Conservation (phyloP, 371 early-diverging fungal genomes). For the Apophysomyces ossiformis region DNA sequence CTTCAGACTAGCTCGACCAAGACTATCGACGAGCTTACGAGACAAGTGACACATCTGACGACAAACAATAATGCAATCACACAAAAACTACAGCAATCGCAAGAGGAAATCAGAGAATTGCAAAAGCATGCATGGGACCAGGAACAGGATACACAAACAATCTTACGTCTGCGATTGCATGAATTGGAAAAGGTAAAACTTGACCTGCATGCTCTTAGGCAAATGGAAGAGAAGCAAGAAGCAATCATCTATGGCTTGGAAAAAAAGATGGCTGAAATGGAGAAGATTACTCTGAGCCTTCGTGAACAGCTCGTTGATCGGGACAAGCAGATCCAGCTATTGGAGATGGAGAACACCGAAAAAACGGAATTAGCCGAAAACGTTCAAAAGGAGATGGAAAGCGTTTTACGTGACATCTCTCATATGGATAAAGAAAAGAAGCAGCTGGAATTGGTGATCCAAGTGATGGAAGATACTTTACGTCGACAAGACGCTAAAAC, state of each 20-base stretch:
- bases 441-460: conserved; percentile 36
- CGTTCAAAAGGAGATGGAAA: conserved; percentile 31
- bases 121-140: conserved; percentile 31
- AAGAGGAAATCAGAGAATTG: conserved; percentile 13
- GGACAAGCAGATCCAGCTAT: conserved; percentile 27
- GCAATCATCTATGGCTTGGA: conserved; percentile 42
- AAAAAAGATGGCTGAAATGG: conserved; percentile 42
- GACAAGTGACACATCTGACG: neutral
- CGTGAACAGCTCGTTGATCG: conserved; percentile 37
- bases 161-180: conserved; percentile 29
- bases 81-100: conserved; percentile 8
- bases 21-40: conserved; percentile 15
- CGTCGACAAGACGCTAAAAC: conserved; percentile 40
- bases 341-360: conserved; percentile 30
- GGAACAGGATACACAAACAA: conserved; percentile 27
- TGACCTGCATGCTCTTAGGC: conserved; percentile 30
- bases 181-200: conserved; percentile 35
- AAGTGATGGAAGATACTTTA: conserved; percentile 37
- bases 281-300: conserved; percentile 26
- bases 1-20: conserved; percentile 2
- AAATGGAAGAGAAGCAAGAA: conserved; percentile 49
- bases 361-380: conserved; percentile 25
- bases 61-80: conserved; percentile 1
- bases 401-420: conserved; percentile 33
- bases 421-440: conserved; percentile 39